A percentile compares a stretch with the other conserved stretches of the same genome.
phyloP scores from a whole-genome alignment of 2,329 filamentous ascomycete genomes.

The Colletotrichum cuscutae region DNA sequence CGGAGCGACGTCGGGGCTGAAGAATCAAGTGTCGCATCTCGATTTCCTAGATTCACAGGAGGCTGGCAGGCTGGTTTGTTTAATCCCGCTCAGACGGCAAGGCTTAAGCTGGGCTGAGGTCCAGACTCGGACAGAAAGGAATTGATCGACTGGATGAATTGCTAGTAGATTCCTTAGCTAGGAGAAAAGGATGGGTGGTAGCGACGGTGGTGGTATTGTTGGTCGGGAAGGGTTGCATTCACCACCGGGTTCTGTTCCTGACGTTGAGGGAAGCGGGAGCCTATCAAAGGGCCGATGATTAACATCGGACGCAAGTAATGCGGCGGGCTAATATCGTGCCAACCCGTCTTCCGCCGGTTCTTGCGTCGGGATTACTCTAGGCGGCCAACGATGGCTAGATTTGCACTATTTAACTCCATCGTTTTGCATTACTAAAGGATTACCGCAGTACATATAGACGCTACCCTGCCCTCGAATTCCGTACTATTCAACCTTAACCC shows the following conservation, averaged over 20 bases:
- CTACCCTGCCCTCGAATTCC: no score
- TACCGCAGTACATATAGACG: no score
- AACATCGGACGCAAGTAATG: conserved; percentile 28
- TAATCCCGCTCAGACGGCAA: conserved; percentile 16
- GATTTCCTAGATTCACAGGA: neutral
- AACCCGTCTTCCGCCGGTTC: conserved; percentile 30
- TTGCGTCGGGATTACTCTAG: conserved; percentile 15
- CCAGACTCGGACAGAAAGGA: neutral
- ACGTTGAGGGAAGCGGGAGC: conserved; percentile 18
- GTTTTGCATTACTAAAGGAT: no score
- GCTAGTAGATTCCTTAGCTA: neutral
- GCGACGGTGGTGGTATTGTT: neutral
- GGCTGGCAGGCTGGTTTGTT: neutral
- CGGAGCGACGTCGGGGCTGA: conserved; percentile 32
- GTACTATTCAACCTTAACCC: no score
- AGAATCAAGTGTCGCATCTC: conserved; percentile 2
- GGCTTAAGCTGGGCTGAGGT: conserved; percentile 7
- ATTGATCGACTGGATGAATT: conserved; percentile 26
- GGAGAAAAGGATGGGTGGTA: neutral
- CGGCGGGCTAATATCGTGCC: conserved; percentile 21
- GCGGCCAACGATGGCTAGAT: neutral
- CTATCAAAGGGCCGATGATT: conserved; percentile 17
- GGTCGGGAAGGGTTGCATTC: conserved; percentile 30
- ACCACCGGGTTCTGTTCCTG: conserved; percentile 23
- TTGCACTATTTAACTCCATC: no score